These are phyloP conservation scores for Plectosphaerella cucumerina DNA, from an alignment of 2,329 filamentous ascomycete genomes.

Conservation along the genomic window DNA sequence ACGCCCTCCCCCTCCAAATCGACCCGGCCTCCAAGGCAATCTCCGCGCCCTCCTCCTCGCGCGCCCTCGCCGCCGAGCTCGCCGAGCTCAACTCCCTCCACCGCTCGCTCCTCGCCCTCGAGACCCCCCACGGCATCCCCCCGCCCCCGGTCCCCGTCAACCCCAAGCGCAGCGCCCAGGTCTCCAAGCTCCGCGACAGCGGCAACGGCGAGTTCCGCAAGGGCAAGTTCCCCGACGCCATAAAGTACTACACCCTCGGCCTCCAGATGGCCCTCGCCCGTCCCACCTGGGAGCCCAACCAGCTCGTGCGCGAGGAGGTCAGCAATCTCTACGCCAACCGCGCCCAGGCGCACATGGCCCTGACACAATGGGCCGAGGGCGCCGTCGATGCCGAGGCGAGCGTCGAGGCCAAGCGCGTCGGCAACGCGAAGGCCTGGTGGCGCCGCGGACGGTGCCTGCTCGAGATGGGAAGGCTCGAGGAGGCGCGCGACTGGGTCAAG, in stretches of 20 bases:
- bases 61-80: constrained; percentile 60
- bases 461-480: constrained; percentile 85
- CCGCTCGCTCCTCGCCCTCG: constrained; percentile 64
- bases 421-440: constrained; percentile 96
- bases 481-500: constrained; percentile 76
- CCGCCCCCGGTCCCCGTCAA: constrained; percentile 88
- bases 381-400: constrained; percentile 84
- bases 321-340: constrained; percentile 78
- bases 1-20: constrained; percentile 74
- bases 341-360: constrained; percentile 83
- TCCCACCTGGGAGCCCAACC: constrained; percentile 83
- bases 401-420: constrained; percentile 79
- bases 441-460: constrained; percentile 75
- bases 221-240: constrained; percentile 67
- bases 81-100: constrained; percentile 74
- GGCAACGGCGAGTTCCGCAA: constrained; percentile 84
- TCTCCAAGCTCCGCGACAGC: constrained; percentile 85
- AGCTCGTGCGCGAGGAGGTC: constrained; percentile 80
- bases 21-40: constrained; percentile 80
- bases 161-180: constrained; percentile 82
- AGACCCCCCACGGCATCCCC: constrained; percentile 61
- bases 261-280: constrained; percentile 82
- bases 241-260: constrained; percentile 78
- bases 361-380: constrained; percentile 78
- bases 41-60: constrained; percentile 41